phyloP scores from a whole-genome alignment of 1,139 yeast genomes.

The Candida tetrigidarum region DNA sequence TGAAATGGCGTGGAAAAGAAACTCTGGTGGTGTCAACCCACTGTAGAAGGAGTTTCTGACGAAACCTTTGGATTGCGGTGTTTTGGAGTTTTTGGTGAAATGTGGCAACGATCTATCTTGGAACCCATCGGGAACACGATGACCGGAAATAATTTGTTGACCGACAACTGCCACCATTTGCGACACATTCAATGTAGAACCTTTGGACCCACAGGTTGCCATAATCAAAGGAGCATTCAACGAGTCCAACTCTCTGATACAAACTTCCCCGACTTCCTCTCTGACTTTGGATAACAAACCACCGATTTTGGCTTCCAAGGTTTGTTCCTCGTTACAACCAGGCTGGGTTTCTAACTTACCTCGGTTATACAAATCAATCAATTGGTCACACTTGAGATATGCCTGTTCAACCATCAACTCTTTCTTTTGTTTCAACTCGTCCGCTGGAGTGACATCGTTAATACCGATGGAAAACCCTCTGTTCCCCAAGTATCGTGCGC shows the following conservation, averaged over 20 bases:
- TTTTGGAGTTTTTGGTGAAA: constrained; percentile 92
- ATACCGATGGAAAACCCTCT: constrained; percentile 98
- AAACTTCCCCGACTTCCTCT: constrained; percentile 98
- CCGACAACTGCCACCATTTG: constrained; percentile 99
- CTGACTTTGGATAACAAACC: constrained; percentile 95
- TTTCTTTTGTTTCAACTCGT: constrained; percentile 73
- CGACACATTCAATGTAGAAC: constrained; percentile 96
- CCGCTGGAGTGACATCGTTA: constrained; percentile 95
- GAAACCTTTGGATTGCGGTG: constrained; percentile 98
- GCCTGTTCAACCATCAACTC: constrained; percentile 92
- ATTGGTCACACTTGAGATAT: constrained; percentile 88
- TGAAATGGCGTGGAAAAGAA: constrained; percentile 97
- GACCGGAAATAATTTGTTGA: constrained; percentile 98
- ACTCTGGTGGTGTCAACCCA: constrained; percentile 96
- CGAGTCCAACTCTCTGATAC: constrained; percentile 87
- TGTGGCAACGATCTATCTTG: constrained; percentile 98
- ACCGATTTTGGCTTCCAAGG: constrained; percentile 96
- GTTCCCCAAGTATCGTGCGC: constrained; percentile 94
- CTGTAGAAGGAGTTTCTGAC: constrained; percentile 94
- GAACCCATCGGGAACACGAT: constrained; percentile 99
- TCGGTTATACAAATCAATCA: constrained; percentile 75
- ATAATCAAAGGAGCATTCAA: constrained; percentile 96
- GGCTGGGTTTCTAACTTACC: constrained; percentile 98
- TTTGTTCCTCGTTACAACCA: constrained; percentile 98
- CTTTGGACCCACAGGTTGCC: constrained; percentile 99